Base-by-base conservation (phyloP, 768 basidiomycete species). In the Xerocomellus chrysenteron region DNA sequence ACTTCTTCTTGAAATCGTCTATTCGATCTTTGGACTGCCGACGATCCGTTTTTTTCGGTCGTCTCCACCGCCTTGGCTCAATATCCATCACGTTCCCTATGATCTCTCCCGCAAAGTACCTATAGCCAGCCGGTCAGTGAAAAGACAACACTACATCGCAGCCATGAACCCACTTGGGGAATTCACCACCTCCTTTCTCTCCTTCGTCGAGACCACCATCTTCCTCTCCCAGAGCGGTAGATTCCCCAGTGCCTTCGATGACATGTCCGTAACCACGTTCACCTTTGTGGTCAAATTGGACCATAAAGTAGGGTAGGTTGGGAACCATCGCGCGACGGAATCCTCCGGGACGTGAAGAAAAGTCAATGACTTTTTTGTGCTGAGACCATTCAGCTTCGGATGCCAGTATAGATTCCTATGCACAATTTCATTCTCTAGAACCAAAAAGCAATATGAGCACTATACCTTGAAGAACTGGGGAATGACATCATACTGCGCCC, bases 191-290 rank as follows among this genome's bases (percentile, higher is more conserved):
- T 2, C 94, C 94, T 67, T 91, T 91, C 64, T 89, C 92, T 2
- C 91, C 93, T 68, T 94, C 94, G 59, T 90, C 89, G 33, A 88
- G 71, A 24, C 81, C 85, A 42, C 79, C 81, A 28, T 80, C 81
- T 57, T 86, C 85, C 16, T 86, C 83, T 32, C 84, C 88, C 17
- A 80, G 76, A 11, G 75, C 82, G 0, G 80, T 76, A 3, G 80
- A 82, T 37, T 90, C 86, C 26, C 80, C 84, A 0, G 84, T 82
- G 1, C 97, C 97, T 71, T 99, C 97, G 58, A 99, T 97, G 59
- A 99, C 92, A 73, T 99, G 97, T 0, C 97, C 97, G 68, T 94
- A 99, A 2, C 97, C 97, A 67, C 92, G 94, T 73, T 98, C 94
- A 26, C 97, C 94, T 66, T 95, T 98, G 73, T 98, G 81, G 73